Base-by-base conservation (phyloP, 75 land plant genomes). In the Picea glauca region DNA sequence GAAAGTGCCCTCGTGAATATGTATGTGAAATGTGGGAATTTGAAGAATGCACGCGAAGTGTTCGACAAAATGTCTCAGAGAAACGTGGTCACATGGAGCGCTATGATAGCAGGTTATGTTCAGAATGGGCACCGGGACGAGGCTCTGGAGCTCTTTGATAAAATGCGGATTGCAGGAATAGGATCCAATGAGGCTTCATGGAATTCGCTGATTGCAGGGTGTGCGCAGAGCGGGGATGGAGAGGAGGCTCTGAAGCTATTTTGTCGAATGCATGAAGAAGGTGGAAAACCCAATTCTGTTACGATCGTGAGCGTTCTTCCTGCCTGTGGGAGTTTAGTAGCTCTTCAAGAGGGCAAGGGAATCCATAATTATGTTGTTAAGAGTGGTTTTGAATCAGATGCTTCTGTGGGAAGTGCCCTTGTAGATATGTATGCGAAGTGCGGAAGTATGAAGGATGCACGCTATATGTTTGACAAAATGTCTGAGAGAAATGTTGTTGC, bases 51-150 rank as follows among this genome's bases (percentile, higher is more conserved):
- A 1, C 83, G 85, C 31, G 38, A 76, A 23, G 33, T 88, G 80
- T 91, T 91, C 68, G 90, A 86, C 43, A 85, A 84, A 82, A 84
- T 78, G 38, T 74, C 81, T 32, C 60, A 76, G 1, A 74, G 82
- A 75, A 84, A 84, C 62, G 88, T 82, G 17, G 86, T 84, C 56
- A 85, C 82, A 40, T 88, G 90, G 90, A 91, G 85, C 60, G 80
- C 88, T 7, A 86, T 91, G 85, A 81, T 90, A 13, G 90, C 90
- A 2, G 67, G 82, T 23, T 85, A 85, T 75, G 33, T 76, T 3
- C 80, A 65, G 21, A 61, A 70, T 18, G 67, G 72, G 11, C 11
- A 66, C 18, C 30, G 85, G 3, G 1, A 13, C 20, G 32, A 26
- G 21, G 91, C 85, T 4, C 33, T 87, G 60, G 7, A 38, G 2